Conservation (phyloP, 2,329 filamentous ascomycete species). For the Pseudogymnoascus sp. region DNA sequence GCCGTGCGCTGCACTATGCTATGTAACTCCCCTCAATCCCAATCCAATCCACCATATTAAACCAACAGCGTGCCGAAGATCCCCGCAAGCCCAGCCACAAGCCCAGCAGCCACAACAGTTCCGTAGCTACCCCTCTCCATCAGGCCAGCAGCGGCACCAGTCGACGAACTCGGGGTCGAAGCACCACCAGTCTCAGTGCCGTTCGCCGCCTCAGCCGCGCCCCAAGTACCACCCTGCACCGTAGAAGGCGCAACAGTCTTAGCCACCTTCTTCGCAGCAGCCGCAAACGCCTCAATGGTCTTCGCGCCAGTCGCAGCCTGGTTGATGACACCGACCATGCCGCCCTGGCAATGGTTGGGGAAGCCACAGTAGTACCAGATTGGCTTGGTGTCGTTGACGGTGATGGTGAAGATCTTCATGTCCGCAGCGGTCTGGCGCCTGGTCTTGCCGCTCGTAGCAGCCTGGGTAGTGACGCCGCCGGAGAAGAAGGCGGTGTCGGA, state of each 20-base stretch:
- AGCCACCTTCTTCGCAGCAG: not conserved
- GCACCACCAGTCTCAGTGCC: not conserved
- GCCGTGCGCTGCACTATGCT: slow-evolving; percentile 6
- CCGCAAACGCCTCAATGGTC: slow-evolving; percentile 4
- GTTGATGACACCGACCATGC: slow-evolving; percentile 47
- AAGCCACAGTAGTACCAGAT: slow-evolving; percentile 39
- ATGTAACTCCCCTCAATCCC: not conserved
- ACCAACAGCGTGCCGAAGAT: not conserved
- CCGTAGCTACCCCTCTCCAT: not conserved
- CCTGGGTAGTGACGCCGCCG: slow-evolving; percentile 19
- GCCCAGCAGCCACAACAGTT: not conserved
- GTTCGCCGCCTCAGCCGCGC: not conserved
- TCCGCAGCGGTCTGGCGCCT: slow-evolving; percentile 18
- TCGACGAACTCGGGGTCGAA: not conserved
- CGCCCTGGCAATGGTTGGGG: slow-evolving; percentile 41
- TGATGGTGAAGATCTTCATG: slow-evolving; percentile 33
- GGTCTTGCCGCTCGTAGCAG: slow-evolving; percentile 14
- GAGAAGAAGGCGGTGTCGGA: slow-evolving; percentile 25
- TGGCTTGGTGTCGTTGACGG: slow-evolving; percentile 35
- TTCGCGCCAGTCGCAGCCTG: slow-evolving; percentile 22
- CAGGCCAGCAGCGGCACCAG: not conserved
- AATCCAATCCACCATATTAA: not conserved
- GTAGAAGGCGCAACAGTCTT: not conserved
- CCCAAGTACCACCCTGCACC: slow-evolving; percentile 22
- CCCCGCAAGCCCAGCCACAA: not conserved